Base-by-base conservation (phyloP, 352 stramenopile genomes). In the Phytophthora pluvialis region DNA sequence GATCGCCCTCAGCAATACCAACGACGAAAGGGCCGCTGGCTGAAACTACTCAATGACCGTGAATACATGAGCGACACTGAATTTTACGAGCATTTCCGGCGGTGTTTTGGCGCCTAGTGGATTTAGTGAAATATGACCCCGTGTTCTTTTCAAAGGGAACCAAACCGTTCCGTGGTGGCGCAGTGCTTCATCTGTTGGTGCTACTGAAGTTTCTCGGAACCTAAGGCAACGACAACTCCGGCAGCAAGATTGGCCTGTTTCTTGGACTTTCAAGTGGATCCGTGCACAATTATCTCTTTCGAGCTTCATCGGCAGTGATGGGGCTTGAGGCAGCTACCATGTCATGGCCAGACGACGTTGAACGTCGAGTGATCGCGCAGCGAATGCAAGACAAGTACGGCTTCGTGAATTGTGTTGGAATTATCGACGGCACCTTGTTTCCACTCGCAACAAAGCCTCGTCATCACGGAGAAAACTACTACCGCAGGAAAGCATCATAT, bases 171-270 rank as follows among this genome's bases (percentile, higher is more conserved):
- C 50, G 67, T 18, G 71, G 67, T 25, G 49, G 59, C 2, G 50
- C 50, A 4, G 52, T 63, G 31, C 46, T 78, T 16, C 57, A 70
- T 33, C 12, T 75, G 1, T 13, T 76, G 39, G 46, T 61, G 11
- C 48, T 79, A 15, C 56, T 79, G 10, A 70, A 73, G 54, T 73
- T 54, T 45, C 49, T 76, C 0, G 71, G 67, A 4, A 67, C 43
- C 13, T 70, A 38, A 12, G 61, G 66, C 0, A 75, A 75, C 32
- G 61, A 50, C 25, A 78, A 73, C 25, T 67, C 51, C 0, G 42
- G 57, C 0, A 16, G 31, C 11, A 68, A 67, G 4, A 29, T 76
- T 3, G 71, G 40, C 18, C 28, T 63, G 13, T 74, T 77, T 29
- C 69, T 72, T 25, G 63, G 67, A 3, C 40, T 77, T 12, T 60